phyloP scores from a whole-genome alignment of 2,329 filamentous ascomycete species.

The Macroventuria anomochaeta region DNA sequence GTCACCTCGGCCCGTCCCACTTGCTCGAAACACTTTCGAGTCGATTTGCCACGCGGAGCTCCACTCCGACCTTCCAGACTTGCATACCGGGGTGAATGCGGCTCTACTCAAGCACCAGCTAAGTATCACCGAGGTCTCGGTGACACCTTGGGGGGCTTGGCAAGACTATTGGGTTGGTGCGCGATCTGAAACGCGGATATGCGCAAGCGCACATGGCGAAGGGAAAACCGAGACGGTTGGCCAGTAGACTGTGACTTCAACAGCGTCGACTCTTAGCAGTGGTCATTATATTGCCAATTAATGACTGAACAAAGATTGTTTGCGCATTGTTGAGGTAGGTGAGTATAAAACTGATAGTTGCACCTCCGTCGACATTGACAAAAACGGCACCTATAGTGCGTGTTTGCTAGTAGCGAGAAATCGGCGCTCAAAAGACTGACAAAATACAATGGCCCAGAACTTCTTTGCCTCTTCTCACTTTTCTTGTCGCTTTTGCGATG shows the following conservation, averaged over 20 bases:
- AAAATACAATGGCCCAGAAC: no score
- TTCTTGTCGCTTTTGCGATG: no score
- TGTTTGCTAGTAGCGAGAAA: no score
- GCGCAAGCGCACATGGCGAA: slow-evolving; percentile 2
- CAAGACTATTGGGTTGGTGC: background rate
- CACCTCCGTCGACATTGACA: no score
- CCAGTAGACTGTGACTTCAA: background rate
- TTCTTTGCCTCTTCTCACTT: no score
- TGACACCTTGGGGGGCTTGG: slow-evolving; percentile 25
- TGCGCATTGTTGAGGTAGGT: no score
- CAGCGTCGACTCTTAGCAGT: background rate
- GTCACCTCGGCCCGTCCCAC: slow-evolving; percentile 10
- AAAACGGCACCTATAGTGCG: no score
- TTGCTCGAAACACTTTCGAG: background rate
- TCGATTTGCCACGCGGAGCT: slow-evolving; percentile 4
- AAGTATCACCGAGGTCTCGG: slow-evolving; percentile 34
- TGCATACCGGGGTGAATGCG: background rate
- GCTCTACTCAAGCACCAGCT: slow-evolving; percentile 21
- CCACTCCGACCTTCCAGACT: background rate
- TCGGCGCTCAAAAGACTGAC: no score
- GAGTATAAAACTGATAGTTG: no score
- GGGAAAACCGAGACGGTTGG: slow-evolving; percentile 9
- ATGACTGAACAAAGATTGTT: no score
- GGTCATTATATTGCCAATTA: no score
- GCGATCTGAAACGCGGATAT: slow-evolving; percentile 7